phyloP scores from a whole-genome alignment of 2,329 filamentous ascomycete genomes.

The Fusarium domesticum region DNA sequence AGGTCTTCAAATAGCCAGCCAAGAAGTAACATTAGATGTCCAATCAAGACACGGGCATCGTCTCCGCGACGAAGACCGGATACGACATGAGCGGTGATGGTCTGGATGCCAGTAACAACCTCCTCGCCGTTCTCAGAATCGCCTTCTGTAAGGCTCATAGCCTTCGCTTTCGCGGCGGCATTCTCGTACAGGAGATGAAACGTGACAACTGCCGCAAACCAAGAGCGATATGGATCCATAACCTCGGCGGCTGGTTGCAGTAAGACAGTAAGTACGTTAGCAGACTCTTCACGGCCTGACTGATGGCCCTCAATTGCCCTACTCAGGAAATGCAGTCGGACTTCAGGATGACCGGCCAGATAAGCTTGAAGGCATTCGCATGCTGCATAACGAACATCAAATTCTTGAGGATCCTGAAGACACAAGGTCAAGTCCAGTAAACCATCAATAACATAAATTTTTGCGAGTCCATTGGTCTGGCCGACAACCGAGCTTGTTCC shows the following conservation, averaged over 20 bases:
- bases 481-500: slow-evolving; percentile 35
- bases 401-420: slow-evolving; percentile 61
- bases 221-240: slow-evolving; percentile 79
- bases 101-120: slow-evolving; percentile 90
- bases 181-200: slow-evolving; percentile 85
- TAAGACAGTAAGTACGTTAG: slow-evolving; percentile 84
- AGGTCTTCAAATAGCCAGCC: slow-evolving; percentile 92
- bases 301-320: slow-evolving; percentile 86
- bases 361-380: slow-evolving; percentile 93
- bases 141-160: slow-evolving; percentile 83
- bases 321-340: slow-evolving; percentile 79
- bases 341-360: slow-evolving; percentile 75
- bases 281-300: slow-evolving; percentile 73
- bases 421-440: slow-evolving; percentile 79
- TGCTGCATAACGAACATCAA: slow-evolving; percentile 79
- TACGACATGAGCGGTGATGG: slow-evolving; percentile 80
- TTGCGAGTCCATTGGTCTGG: slow-evolving; percentile 50
- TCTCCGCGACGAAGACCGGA: slow-evolving; percentile 71
- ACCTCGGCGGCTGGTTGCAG: slow-evolving; percentile 63
- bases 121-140: slow-evolving; percentile 89
- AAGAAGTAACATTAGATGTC: slow-evolving; percentile 84
- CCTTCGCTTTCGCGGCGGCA: slow-evolving; percentile 70
- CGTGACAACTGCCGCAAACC: slow-evolving; percentile 84
- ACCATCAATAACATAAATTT: slow-evolving; percentile 89
- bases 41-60: slow-evolving; percentile 76